Evolutionary conservation across 768 basidiomycete species (phyloP).

Genomic region (Pulveroboletus sp.): DNA sequence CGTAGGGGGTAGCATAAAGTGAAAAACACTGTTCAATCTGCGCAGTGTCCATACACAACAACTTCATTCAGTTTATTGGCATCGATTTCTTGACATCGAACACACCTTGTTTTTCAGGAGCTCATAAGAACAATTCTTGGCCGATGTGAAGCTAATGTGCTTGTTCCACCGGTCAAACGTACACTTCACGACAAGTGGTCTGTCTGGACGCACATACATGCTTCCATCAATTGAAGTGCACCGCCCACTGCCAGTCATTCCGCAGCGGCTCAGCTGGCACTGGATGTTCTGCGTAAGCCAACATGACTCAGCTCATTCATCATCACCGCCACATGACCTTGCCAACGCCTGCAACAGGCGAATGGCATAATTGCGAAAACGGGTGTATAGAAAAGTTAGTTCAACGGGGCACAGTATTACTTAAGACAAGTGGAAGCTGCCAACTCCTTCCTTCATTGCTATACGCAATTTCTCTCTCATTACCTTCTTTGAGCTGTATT

Average conservation of each 20-base stretch:
- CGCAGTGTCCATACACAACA: neutral
- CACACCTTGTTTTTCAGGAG: slow-evolving; percentile 71
- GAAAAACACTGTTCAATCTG: slow-evolving; percentile 87
- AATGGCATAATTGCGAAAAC: slow-evolving; percentile 14
- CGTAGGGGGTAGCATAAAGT: slow-evolving; percentile 65
- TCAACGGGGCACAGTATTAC: slow-evolving; percentile 23
- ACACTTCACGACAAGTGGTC: slow-evolving; percentile 81
- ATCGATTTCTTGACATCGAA: neutral
- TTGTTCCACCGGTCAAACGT: slow-evolving; percentile 71
- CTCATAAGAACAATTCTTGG: slow-evolving; percentile 76
- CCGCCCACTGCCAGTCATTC: slow-evolving; percentile 14
- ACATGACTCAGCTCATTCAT: neutral
- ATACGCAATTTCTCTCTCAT: slow-evolving; percentile 80
- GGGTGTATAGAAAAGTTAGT: slow-evolving; percentile 23
- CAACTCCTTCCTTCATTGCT: slow-evolving; percentile 92
- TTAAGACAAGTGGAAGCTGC: slow-evolving; percentile 95
- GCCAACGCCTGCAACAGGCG: no score
- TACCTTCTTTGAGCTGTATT: slow-evolving; percentile 85
- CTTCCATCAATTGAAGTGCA: slow-evolving; percentile 10
- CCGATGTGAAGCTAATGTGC: slow-evolving; percentile 76
- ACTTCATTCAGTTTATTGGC: neutral
- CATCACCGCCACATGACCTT: slow-evolving; percentile 3
- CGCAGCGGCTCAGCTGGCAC: slow-evolving; percentile 22
- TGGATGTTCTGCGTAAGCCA: slow-evolving; percentile 1
- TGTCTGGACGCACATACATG: slow-evolving; percentile 58